Percentiles rank a stretch among this genome's conserved stretches.
Conservation (phyloP, 73 alveolate genomes). For the Paramecium sexaurelia region DNA sequence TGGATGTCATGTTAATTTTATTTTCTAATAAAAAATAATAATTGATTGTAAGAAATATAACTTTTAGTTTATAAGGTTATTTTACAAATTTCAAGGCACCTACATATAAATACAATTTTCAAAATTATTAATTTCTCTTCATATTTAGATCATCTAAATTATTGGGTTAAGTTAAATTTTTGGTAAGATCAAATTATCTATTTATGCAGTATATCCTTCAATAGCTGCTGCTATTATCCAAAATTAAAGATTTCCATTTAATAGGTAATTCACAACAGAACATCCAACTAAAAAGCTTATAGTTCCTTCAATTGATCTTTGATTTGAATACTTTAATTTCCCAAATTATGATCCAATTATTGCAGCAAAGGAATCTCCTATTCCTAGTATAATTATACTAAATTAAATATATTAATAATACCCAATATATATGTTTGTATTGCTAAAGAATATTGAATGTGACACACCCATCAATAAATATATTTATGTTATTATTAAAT, state of each 20-base stretch:
- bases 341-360: slow-evolving; percentile 51
- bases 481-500: slow-evolving; percentile 16
- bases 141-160: background rate
- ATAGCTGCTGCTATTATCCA: background rate
- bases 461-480: slow-evolving; percentile 42
- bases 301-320: slow-evolving; percentile 25
- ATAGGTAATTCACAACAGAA: background rate
- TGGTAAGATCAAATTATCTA: background rate
- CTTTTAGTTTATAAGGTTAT: no score
- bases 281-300: background rate
- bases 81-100: no score
- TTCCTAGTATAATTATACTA: background rate
- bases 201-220: background rate
- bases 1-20: no score
- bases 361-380: slow-evolving; percentile 54
- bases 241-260: background rate
- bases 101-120: no score
- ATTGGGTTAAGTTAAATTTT: background rate
- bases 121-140: background rate
- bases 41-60: no score
- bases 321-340: background rate
- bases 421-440: background rate
- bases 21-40: no score
- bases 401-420: background rate
- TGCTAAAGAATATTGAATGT: slow-evolving; percentile 9